These are phyloP conservation scores for Aspergillus sp. DNA, from an alignment of 2,329 filamentous ascomycete species.

Conservation along the genomic window DNA sequence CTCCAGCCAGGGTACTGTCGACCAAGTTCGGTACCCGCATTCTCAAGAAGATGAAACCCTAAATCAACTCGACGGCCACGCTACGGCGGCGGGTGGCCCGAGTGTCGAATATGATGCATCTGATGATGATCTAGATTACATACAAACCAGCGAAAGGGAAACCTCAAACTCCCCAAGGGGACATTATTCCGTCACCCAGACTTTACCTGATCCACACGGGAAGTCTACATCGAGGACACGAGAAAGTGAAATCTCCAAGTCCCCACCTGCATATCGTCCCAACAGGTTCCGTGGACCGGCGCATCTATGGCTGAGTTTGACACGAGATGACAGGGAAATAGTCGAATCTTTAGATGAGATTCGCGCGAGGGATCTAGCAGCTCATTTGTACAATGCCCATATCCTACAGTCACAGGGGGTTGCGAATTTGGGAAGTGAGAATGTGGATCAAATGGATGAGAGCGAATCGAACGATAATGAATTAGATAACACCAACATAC, in stretches of 20 bases:
- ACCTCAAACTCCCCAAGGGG: neutral
- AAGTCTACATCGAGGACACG: neutral
- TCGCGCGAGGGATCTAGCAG: constrained; percentile 65
- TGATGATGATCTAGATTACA: constrained; percentile 3
- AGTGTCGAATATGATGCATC: constrained; percentile 13
- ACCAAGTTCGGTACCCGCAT: constrained; percentile 13
- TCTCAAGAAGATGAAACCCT: constrained; percentile 6
- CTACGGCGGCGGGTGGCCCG: neutral
- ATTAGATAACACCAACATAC: constrained; percentile 22
- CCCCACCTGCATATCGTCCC: constrained; percentile 47
- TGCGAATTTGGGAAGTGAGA: neutral
- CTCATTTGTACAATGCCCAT: constrained; percentile 79
- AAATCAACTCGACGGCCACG: neutral
- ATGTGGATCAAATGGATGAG: neutral
- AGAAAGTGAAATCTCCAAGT: constrained; percentile 6
- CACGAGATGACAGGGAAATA: constrained; percentile 74
- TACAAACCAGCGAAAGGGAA: neutral
- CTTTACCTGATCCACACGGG: neutral
- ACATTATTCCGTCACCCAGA: no score
- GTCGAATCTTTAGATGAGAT: constrained; percentile 63
- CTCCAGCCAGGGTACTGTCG: constrained; percentile 20
- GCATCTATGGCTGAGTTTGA: constrained; percentile 82
- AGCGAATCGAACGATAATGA: neutral
- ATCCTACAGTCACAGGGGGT: constrained; percentile 55
- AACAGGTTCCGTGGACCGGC: constrained; percentile 71